Conservation (phyloP, 2,329 filamentous ascomycete species). For the Parastagonospora nodorum region DNA sequence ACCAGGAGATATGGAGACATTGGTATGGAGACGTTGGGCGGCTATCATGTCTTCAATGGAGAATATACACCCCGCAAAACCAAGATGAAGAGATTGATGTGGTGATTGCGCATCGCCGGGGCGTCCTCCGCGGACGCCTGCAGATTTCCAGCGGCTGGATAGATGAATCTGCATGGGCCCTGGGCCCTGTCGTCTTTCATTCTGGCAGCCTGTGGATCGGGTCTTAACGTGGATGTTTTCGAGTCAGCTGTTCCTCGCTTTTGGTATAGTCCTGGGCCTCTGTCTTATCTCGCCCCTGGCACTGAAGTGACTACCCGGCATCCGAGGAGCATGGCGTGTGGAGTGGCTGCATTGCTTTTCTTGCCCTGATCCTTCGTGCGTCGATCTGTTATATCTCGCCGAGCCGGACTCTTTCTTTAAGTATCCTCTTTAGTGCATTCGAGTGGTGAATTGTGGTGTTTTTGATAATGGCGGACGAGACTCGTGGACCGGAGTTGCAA, state of each 20-base stretch:
- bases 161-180: background rate
- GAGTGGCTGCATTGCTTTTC: background rate
- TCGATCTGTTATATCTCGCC: constrained; percentile 21
- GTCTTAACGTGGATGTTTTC: background rate
- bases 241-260: background rate
- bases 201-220: background rate
- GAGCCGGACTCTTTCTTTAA: constrained; percentile 7
- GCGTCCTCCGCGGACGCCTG: too few species aligned
- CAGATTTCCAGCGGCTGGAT: too few species aligned
- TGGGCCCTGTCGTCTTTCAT: background rate
- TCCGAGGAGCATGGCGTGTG: constrained; percentile 5
- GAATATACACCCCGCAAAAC: too few species aligned
- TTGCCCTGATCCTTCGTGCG: background rate
- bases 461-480: constrained; percentile 29
- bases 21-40: too few species aligned
- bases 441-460: constrained; percentile 16
- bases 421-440: constrained; percentile 3
- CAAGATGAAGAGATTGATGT: too few species aligned
- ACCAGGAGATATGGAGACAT: too few species aligned
- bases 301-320: constrained; percentile 4
- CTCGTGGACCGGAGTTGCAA: constrained; percentile 37
- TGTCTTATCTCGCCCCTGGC: background rate
- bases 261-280: background rate
- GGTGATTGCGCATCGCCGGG: too few species aligned
- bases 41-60: too few species aligned